Evolutionary conservation across 2,329 filamentous ascomycete genomes (phyloP).

Genomic region (Claviceps sp.): DNA sequence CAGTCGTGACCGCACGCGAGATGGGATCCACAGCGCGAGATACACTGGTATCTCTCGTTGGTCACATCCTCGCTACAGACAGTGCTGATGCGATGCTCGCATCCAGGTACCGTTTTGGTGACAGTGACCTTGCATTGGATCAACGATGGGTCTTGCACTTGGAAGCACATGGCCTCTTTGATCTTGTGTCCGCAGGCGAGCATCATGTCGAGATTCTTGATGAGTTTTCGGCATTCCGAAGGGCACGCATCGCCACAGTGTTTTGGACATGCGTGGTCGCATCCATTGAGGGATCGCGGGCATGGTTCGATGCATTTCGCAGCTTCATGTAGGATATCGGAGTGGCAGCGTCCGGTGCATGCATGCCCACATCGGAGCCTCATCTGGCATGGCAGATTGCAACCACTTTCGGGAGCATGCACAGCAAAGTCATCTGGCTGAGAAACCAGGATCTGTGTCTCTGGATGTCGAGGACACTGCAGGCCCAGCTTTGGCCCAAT

Average conservation of each 20-base stretch:
- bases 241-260: background rate
- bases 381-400: conserved; percentile 34
- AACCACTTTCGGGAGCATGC: conserved; percentile 50
- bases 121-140: conserved; percentile 38
- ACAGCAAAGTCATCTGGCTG: conserved; percentile 43
- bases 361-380: conserved; percentile 34
- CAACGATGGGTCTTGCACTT: conserved; percentile 26
- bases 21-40: conserved; percentile 26
- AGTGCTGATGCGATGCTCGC: conserved; percentile 37
- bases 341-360: conserved; percentile 34
- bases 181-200: background rate
- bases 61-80: conserved; percentile 36
- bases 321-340: conserved; percentile 30
- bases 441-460: conserved; percentile 34
- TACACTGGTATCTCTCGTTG: conserved; percentile 30
- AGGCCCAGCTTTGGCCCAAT: conserved; percentile 40
- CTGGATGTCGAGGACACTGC: conserved; percentile 46
- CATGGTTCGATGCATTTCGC: conserved; percentile 33
- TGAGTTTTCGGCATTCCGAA: background rate
- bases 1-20: conserved; percentile 49
- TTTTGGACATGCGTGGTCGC: conserved; percentile 16
- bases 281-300: conserved; percentile 25
- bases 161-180: conserved; percentile 20
- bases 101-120: conserved; percentile 35
- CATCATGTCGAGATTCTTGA: background rate